Base-by-base conservation (phyloP, 1,284 basidiomycete species). In the Cystobasidiaceae sp. region DNA sequence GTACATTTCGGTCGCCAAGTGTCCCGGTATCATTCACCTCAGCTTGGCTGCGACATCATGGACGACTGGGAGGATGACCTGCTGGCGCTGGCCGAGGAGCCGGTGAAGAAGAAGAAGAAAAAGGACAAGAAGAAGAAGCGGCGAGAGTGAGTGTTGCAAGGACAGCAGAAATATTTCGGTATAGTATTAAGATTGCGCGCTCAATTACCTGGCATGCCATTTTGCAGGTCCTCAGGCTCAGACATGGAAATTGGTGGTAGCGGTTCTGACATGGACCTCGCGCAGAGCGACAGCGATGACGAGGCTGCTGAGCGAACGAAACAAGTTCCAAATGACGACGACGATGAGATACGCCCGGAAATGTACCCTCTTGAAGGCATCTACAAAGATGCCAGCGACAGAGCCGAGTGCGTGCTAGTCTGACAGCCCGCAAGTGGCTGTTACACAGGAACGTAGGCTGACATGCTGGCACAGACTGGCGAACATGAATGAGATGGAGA, bases 21-120 rank as follows among this genome's bases (percentile, higher is more conserved):
- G n/a, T n/a, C n/a, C n/a, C n/a, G n/a, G n/a, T n/a, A n/a, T n/a
- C n/a, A n/a, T n/a, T n/a, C n/a, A n/a, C n/a, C n/a, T n/a, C n/a
- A n/a, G n/a, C n/a, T n/a, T n/a, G n/a, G n/a, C n/a, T n/a, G n/a
- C n/a, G n/a, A n/a, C n/a, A n/a, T n/a, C n/a, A 67, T 67, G 66
- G 50, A 37, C 43, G 63, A 67, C 54, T 67, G 49, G 51, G 60
- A 63, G 15, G 60, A 58, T 50, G 66, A 67, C 44, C 41, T 67
- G 34, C 41, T 67, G 15, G 60, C 51, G 2, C 60, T 67, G 37
- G 54, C 60, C 17, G 66, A 67, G 32, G 66, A 51, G 37, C 66
- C 59, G 28, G 58, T 34, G 33, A 15, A 23, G n/a, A 44, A 44
- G 46, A 54, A 61, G 45, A 55, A 56, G 50, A 62, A 56, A 33